A percentile compares a stretch with the other conserved stretches of the same genome.
phyloP scores from a whole-genome alignment of 2,329 filamentous ascomycete species.

The Monilinia vaccinii-corymbosi region DNA sequence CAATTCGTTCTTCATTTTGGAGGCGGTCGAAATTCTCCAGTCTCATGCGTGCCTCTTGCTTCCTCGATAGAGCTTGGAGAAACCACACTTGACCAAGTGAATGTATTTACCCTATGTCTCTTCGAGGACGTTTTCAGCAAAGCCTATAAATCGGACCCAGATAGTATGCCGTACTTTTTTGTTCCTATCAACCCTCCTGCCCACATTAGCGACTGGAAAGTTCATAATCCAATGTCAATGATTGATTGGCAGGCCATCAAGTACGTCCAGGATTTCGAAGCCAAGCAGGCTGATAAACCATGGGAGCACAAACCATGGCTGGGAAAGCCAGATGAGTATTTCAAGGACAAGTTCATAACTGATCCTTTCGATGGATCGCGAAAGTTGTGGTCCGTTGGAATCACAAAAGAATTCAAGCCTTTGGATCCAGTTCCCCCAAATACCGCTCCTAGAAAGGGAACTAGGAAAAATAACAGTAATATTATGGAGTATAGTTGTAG shows the following conservation, averaged over 20 bases:
- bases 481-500: constrained; percentile 83
- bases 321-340: constrained; percentile 38
- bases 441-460: constrained; percentile 39
- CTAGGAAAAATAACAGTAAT: constrained; percentile 38
- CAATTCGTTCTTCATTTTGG: constrained; percentile 65
- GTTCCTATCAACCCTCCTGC: constrained; percentile 43
- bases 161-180: constrained; percentile 74
- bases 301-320: constrained; percentile 25
- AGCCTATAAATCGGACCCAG: constrained; percentile 53
- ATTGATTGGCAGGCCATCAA: constrained; percentile 56
- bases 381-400: constrained; percentile 46
- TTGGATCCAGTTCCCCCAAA: constrained; percentile 55
- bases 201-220: not conserved
- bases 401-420: constrained; percentile 50
- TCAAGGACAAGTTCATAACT: constrained; percentile 42
- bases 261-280: constrained; percentile 29
- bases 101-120: constrained; percentile 62
- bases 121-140: constrained; percentile 90
- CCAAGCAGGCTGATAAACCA: constrained; percentile 33
- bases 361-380: constrained; percentile 55
- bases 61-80: constrained; percentile 36
- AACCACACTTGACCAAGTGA: constrained; percentile 45
- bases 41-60: constrained; percentile 40
- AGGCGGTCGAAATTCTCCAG: constrained; percentile 47
- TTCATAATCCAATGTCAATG: not conserved